Base-by-base conservation (phyloP, 2,329 filamentous ascomycete species). In the Curvularia lunata region DNA sequence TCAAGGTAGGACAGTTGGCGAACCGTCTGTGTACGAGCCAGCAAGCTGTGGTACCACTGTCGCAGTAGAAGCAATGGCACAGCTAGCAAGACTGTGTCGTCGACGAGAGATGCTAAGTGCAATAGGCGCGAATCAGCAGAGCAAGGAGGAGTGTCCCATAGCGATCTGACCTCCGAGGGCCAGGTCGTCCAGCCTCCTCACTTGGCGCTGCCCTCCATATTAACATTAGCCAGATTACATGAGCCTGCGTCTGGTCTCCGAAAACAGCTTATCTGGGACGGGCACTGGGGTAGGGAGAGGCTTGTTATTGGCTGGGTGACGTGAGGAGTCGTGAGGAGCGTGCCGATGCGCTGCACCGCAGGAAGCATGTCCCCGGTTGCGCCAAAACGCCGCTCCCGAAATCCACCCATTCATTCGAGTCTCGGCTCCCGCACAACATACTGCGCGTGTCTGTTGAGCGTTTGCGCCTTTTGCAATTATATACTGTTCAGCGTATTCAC, bases 161-260 rank as follows among this genome's bases (percentile, higher is more conserved):
- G 23, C 30, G 54, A 40, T 27, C 30, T 52, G 28, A 45, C 30
- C 28, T 18, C 41, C 49, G 23, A 37, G 40, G 38, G 48, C 52
- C 52, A 54, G 46, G 50, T 51, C 50, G 45, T 65, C 67, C 71
- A 71, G 63, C 68, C 71, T 69, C 70, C 63, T 63, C 60, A 62
- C 69, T 75, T 73, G 71, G 69, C 67, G 56, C 23, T 50, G 34
- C 50, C 37, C 54, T 60, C 70, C 71, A 66, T 65, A 62, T 69
- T 58, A 67, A 72, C 54, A 72, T 75, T 75, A 74, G 71, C 64
- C 70, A 71, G 66, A 74, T 75, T 72, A 64, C 61, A 48, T 65
- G 66, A 69, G 66, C 65, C 40, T 65, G 66, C 62, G 58, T 61
- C 61, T 67, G 63, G 66, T 64, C 51, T 62, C 67, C 62, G 65